These are phyloP conservation scores for Akebia trifoliata DNA, from an alignment of 164 flowering plant genomes.

Conservation along the genomic window DNA sequence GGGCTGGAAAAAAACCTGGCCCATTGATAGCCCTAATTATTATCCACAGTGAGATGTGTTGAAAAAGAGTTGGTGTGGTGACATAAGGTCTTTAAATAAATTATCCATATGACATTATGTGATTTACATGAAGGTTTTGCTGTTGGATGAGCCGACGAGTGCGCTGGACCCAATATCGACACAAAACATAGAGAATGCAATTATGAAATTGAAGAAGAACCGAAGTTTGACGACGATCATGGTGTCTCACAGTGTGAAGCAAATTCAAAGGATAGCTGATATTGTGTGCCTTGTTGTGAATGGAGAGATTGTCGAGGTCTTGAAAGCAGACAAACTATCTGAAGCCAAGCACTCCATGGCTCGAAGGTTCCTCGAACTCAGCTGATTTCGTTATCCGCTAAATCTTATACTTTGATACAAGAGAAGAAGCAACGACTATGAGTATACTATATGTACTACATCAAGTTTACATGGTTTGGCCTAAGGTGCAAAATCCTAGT, in stretches of 20 bases:
- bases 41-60: too few relatives aligned
- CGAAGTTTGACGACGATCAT: conserved; percentile 19
- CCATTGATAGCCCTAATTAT: too few relatives aligned
- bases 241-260: conserved; percentile 32
- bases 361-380: conserved; percentile 24
- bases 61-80: too few relatives aligned
- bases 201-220: conserved; percentile 20
- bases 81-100: neutral
- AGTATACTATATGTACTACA: too few relatives aligned
- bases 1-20: too few relatives aligned
- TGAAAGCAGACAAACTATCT: conserved; percentile 19
- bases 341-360: conserved; percentile 31
- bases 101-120: too few relatives aligned
- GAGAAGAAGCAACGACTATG: too few relatives aligned
- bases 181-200: conserved; percentile 27
- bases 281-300: conserved; percentile 27
- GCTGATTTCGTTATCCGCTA: too few relatives aligned
- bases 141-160: conserved; percentile 33
- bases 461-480: too few relatives aligned
- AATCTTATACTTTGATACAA: too few relatives aligned
- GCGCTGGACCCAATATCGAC: conserved; percentile 34
- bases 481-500: too few relatives aligned
- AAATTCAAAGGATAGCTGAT: conserved; percentile 29
- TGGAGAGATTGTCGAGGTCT: conserved; percentile 28
- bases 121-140: conserved; percentile 22